Evolutionary conservation across 2,329 filamentous ascomycete species (phyloP), one percentile per base, ranked within the genome.

Genomic region (Alternaria angustiovoidea): DNA sequence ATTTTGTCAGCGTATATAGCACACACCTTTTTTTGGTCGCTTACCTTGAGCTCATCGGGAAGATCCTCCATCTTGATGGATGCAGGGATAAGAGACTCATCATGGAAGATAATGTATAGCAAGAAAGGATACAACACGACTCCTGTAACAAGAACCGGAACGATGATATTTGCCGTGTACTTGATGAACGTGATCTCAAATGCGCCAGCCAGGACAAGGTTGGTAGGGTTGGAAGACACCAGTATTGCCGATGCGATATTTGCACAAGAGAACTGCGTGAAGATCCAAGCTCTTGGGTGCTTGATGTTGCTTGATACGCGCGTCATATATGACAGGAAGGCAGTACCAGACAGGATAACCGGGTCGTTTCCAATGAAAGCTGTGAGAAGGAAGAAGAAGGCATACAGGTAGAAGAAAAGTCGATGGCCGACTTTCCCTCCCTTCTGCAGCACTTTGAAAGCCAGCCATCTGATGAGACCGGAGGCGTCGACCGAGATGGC

Each of bases 401-500:
- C 77, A 68, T 92, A 92, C 4, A 92, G 86, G 71, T 89, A 91
- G 75, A 92, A 88, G 80, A 89, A 93, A 1, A 93, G 81, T 26
- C 84, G 78, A 60, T 89, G 88, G 0, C 90, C 90, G n/a, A 85
- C 84, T 61, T 87, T 83, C 4, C 90, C 89, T 48, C 88, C 89
- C 78, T 85, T 87, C 58, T 89, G 83, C 2, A 92, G 80, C 0
- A 92, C 89, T 62, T 86, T 90, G 80, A 91, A 91, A 0, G 90
- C 89, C 22, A 92, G 73, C 63, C 83, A 92, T 55, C 89, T 81
- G 68, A 92, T 91, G 16, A 92, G 81, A 4, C 90, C 90, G 0
- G 90, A 92, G 2, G 90, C 89, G 65, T 92, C 90, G 60, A 92
- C 91, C 0, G 89, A 92, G 46, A 93, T 91, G 47, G 90, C 90